These are phyloP conservation scores for Petunia secreta DNA, from an alignment of 257 asterid species.

Conservation along the genomic window DNA sequence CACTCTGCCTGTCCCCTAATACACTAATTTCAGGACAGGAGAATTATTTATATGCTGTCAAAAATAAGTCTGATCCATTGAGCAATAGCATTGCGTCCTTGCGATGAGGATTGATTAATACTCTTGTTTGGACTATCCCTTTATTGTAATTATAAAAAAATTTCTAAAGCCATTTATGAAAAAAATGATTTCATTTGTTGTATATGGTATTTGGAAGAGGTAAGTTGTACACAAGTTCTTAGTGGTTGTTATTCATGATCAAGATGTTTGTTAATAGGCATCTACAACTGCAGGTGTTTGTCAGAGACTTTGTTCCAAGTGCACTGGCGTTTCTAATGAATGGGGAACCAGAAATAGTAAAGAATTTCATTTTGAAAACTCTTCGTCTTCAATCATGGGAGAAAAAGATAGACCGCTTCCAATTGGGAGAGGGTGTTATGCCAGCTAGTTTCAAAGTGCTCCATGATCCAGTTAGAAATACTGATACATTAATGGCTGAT, in stretches of 20 bases:
- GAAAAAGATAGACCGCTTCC: conserved; percentile 73
- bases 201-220: conserved; percentile 2
- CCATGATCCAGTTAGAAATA: conserved; percentile 64
- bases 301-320: conserved; percentile 76
- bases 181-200: background rate
- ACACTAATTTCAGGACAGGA: conserved; percentile 3
- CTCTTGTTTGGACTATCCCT: background rate
- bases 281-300: conserved; percentile 56
- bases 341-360: conserved; percentile 73
- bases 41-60: background rate
- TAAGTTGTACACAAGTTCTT: background rate
- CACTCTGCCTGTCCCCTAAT: background rate
- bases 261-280: conserved; percentile 24
- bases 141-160: background rate
- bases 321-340: conserved; percentile 74
- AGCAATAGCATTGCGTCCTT: background rate
- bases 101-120: background rate
- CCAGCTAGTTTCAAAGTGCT: conserved; percentile 79
- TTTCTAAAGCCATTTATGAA: background rate
- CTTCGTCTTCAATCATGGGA: conserved; percentile 85
- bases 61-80: conserved; percentile 1
- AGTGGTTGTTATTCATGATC: conserved; percentile 3
- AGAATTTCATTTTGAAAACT: conserved; percentile 64
- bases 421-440: conserved; percentile 77
- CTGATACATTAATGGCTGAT: conserved; percentile 71